A percentile compares a stretch with the other conserved stretches of the same genome.
These are phyloP conservation scores for Teunomyces kruisii DNA, from an alignment of 805 yeast genomes.

Conservation along the genomic window DNA sequence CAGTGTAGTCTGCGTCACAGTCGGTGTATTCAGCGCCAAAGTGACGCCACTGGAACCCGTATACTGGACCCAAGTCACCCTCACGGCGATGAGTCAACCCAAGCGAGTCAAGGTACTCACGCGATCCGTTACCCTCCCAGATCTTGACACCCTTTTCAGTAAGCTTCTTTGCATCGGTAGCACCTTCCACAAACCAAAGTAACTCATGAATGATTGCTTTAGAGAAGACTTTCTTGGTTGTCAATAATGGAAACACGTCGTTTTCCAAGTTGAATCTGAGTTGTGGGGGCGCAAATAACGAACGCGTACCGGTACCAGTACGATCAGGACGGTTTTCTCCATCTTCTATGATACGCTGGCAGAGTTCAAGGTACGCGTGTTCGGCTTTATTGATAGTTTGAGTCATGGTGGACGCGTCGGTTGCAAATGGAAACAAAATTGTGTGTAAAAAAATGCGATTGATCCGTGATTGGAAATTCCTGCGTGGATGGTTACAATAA, in stretches of 20 bases:
- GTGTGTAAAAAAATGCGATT: not conserved
- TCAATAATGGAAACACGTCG: slow-evolving; percentile 79
- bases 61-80: slow-evolving; percentile 97
- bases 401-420: slow-evolving; percentile 8
- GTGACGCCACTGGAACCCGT: slow-evolving; percentile 99
- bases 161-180: slow-evolving; percentile 80
- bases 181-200: slow-evolving; percentile 89
- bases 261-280: slow-evolving; percentile 74
- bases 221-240: slow-evolving; percentile 90
- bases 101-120: slow-evolving; percentile 81
- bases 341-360: slow-evolving; percentile 68
- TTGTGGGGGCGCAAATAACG: slow-evolving; percentile 95
- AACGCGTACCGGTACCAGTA: slow-evolving; percentile 94
- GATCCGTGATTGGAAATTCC: not conserved
- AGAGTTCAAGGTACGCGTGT: slow-evolving; percentile 81
- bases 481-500: not conserved
- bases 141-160: slow-evolving; percentile 87
- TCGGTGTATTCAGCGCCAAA: slow-evolving; percentile 92
- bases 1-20: slow-evolving; percentile 83
- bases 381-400: slow-evolving; percentile 54
- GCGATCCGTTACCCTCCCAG: slow-evolving; percentile 98
- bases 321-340: slow-evolving; percentile 95
- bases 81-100: slow-evolving; percentile 80
- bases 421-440: not conserved
- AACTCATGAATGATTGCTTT: slow-evolving; percentile 87